These are phyloP conservation scores for Macrophomina pseudophaseolina DNA, from an alignment of 2,329 filamentous ascomycete genomes.

Conservation along the genomic window DNA sequence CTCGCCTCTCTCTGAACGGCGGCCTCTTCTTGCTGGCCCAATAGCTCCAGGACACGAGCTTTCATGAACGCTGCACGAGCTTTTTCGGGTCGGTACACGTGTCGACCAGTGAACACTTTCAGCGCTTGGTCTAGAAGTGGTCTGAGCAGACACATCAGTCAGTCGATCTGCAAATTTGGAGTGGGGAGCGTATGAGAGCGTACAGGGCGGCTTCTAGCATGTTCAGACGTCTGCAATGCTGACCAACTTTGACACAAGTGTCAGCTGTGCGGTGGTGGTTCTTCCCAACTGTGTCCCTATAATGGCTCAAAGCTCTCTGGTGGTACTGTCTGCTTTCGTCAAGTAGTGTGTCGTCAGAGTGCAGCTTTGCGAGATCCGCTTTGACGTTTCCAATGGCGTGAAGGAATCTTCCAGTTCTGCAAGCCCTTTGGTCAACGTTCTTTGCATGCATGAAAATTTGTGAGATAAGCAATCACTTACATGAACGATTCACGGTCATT, in stretches of 20 bases:
- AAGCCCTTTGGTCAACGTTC: background rate
- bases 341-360: background rate
- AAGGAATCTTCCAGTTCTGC: slow-evolving; percentile 32
- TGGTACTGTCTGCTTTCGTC: slow-evolving; percentile 29
- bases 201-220: slow-evolving; percentile 15
- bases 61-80: slow-evolving; percentile 21
- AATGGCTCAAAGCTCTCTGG: slow-evolving; percentile 27
- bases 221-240: slow-evolving; percentile 26
- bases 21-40: background rate
- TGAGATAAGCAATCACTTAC: slow-evolving; percentile 10
- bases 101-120: background rate
- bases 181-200: too few relatives aligned
- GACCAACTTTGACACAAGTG: slow-evolving; percentile 27
- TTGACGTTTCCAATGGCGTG: slow-evolving; percentile 33
- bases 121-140: slow-evolving; percentile 7
- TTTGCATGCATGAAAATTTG: too few relatives aligned
- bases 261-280: slow-evolving; percentile 31
- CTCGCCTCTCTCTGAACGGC: background rate
- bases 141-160: background rate
- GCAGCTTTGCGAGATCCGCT: slow-evolving; percentile 11
- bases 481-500: slow-evolving; percentile 31
- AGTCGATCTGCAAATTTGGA: background rate
- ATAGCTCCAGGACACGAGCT: background rate
- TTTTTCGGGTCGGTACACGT: slow-evolving; percentile 5
- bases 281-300: slow-evolving; percentile 28